Evolutionary conservation across 768 basidiomycete species (phyloP).

Genomic region (Leccinum broughii): DNA sequence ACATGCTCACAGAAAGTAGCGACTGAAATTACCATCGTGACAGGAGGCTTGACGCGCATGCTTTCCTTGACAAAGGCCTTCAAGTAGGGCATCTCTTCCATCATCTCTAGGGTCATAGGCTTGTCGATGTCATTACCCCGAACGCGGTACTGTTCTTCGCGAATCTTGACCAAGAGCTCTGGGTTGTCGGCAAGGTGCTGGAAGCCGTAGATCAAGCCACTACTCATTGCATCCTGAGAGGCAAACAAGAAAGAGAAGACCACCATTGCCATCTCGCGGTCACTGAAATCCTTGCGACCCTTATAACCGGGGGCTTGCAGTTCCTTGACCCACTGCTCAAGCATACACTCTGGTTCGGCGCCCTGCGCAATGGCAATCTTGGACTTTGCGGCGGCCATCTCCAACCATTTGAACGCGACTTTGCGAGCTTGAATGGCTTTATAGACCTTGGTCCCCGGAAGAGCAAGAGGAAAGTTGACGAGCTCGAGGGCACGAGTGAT

Average conservation of each 20-base stretch:
- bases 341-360: conserved; percentile 80
- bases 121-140: conserved; percentile 75
- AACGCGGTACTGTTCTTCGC: conserved; percentile 85
- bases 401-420: conserved; percentile 75
- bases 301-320: conserved; percentile 67
- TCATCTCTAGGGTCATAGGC: conserved; percentile 81
- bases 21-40: conserved; percentile 74
- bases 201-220: conserved; percentile 93
- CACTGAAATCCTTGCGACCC: conserved; percentile 83
- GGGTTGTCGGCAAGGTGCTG: conserved; percentile 95
- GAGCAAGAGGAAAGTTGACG: conserved; percentile 95
- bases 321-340: conserved; percentile 88
- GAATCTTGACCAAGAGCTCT: conserved; percentile 82
- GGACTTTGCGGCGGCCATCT: conserved; percentile 72
- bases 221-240: conserved; percentile 97
- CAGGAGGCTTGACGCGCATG: conserved; percentile 88
- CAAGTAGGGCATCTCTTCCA: conserved; percentile 93
- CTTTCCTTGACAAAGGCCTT: conserved; percentile 93
- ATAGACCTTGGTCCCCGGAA: conserved; percentile 97
- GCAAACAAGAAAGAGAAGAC: conserved; percentile 96
- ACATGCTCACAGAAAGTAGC: neutral
- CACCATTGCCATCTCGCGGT: conserved; percentile 96
- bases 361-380: conserved; percentile 83
- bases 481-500: conserved; percentile 95
- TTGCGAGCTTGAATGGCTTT: conserved; percentile 92